Evolutionary conservation across 2,329 filamentous ascomycete species (phyloP).

Genomic region (Verticillium longisporum): DNA sequence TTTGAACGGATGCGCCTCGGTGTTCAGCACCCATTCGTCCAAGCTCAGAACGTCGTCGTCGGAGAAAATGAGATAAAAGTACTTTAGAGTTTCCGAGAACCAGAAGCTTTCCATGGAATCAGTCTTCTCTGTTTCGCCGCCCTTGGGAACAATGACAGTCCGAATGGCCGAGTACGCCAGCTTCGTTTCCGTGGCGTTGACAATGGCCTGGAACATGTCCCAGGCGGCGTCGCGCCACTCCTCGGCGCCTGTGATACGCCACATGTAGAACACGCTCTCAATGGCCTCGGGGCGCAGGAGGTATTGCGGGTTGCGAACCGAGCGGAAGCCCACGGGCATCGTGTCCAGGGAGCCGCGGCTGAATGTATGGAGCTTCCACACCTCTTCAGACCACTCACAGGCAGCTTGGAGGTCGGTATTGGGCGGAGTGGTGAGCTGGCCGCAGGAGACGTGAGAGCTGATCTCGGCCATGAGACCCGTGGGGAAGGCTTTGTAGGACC

Average conservation of each 20-base stretch:
- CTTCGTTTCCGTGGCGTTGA: conserved; percentile 32
- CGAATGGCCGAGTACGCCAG: conserved; percentile 34
- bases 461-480: conserved; percentile 50
- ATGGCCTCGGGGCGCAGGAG: conserved; percentile 43
- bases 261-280: conserved; percentile 45
- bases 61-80: conserved; percentile 68
- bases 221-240: conserved; percentile 37
- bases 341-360: conserved; percentile 21
- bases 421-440: conserved; percentile 6
- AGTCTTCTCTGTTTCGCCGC: conserved; percentile 7
- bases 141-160: conserved; percentile 5
- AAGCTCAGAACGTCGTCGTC: conserved; percentile 56
- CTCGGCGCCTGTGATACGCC: conserved; percentile 39
- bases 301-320: conserved; percentile 36
- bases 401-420: conserved; percentile 19
- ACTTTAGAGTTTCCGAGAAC: conserved; percentile 71
- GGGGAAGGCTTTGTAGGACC: conserved; percentile 43
- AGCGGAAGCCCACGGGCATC: conserved; percentile 50
- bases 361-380: conserved; percentile 18
- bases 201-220: conserved; percentile 39
- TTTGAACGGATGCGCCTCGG: conserved; percentile 46
- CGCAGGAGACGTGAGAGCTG: conserved; percentile 29
- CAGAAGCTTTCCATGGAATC: conserved; percentile 48
- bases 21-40: conserved; percentile 63
- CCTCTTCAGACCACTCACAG: conserved; percentile 24